A percentile compares a stretch with the other conserved stretches of the same genome.
Conservation (phyloP, 345 rosid genomes). For the Trapa incisa region DNA sequence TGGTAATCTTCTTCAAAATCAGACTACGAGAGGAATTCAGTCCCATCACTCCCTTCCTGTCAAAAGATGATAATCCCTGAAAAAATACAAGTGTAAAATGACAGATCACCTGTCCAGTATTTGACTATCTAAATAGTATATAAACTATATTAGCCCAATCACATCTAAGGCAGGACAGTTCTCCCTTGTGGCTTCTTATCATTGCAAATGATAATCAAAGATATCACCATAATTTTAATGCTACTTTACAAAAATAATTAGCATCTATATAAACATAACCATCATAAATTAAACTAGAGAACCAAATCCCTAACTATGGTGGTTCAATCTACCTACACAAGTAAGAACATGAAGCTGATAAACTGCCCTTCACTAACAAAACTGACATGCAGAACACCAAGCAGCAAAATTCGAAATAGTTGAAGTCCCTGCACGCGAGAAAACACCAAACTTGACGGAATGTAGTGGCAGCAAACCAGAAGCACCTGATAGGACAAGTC, state of each 20-base stretch:
- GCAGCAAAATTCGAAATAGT: not conserved
- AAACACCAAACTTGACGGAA: not conserved
- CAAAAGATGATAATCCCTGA: not conserved
- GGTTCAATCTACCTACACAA: not conserved
- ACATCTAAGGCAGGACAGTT: too few species aligned
- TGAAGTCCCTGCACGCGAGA: not conserved
- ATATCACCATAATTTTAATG: not conserved
- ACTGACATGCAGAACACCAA: not conserved
- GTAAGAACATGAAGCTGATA: not conserved
- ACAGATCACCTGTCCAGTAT: not conserved
- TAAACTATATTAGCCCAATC: too few species aligned
- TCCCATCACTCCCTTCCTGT: too few species aligned
- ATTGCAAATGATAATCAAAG: not conserved
- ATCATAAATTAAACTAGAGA: not conserved
- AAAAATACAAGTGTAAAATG: not conserved
- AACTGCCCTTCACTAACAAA: not conserved
- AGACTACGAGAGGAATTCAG: not conserved
- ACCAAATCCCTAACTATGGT: not conserved
- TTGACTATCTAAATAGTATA: too few species aligned
- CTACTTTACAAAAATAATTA: not conserved
- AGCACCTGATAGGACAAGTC: conserved; percentile 82
- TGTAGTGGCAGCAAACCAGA: not conserved
- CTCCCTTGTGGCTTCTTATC: not conserved
- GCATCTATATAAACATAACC: not conserved
- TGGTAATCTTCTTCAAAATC: not conserved